phyloP scores from a whole-genome alignment of 2,329 filamentous ascomycete genomes.

The Ascochyta rabiei region DNA sequence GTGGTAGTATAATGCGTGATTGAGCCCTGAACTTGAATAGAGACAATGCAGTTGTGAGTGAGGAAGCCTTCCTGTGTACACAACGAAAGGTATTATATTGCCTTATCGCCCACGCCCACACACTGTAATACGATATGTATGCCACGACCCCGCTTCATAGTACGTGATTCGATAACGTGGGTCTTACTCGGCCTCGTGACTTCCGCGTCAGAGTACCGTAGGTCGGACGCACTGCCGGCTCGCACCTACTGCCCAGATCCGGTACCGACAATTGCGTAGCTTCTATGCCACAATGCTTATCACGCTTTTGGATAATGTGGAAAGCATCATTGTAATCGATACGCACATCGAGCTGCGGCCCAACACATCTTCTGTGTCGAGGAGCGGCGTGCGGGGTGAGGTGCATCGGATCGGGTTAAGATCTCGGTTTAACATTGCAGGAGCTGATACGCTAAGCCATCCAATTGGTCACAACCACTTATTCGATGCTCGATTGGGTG shows the following conservation, averaged over 20 bases:
- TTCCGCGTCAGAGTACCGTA: conserved; percentile 24
- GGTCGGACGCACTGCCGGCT: conserved; percentile 25
- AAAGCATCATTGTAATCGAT: conserved; percentile 1
- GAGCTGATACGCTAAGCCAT: conserved; percentile 11
- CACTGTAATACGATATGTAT: conserved; percentile 17
- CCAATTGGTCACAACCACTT: conserved; percentile 7
- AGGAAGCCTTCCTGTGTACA: neutral
- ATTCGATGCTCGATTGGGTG: neutral
- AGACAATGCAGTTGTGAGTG: neutral
- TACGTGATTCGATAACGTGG: conserved; percentile 22
- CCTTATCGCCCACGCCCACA: conserved; percentile 26
- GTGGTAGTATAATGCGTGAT: neutral
- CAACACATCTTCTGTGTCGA: conserved; percentile 6
- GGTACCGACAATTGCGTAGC: conserved; percentile 9
- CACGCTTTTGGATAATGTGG: conserved; percentile 4
- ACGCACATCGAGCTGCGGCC: neutral
- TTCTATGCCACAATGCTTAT: conserved; percentile 7
- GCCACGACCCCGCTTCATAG: conserved; percentile 26
- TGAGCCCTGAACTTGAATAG: neutral
- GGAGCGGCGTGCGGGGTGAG: conserved; percentile 13
- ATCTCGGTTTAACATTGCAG: conserved; percentile 15
- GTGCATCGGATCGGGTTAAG: conserved; percentile 14
- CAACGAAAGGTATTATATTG: conserved; percentile 8
- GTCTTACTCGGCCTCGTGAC: conserved; percentile 27
- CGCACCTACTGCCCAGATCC: conserved; percentile 17